Conservation (phyloP, 179 eudicot species). For the Sideroxylon spinosum region DNA sequence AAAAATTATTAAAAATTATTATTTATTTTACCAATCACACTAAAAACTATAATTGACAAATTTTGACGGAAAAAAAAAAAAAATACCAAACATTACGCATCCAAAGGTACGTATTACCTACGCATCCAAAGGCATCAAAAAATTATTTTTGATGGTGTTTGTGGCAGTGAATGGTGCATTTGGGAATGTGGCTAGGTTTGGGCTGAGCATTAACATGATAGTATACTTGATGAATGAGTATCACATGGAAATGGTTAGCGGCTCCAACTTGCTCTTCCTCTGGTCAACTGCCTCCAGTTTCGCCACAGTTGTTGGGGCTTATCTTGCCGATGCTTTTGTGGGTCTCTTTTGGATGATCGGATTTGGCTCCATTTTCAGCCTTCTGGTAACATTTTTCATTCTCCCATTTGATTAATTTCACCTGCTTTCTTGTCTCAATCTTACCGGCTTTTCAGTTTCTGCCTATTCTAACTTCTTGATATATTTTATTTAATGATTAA, state of each 20-base stretch:
- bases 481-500: neutral
- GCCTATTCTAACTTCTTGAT: neutral
- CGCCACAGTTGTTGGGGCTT: constrained; percentile 47
- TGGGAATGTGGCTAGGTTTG: constrained; percentile 56
- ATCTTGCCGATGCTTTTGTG: constrained; percentile 47
- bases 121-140: no score
- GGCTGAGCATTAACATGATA: constrained; percentile 56
- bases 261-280: constrained; percentile 38
- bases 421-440: neutral
- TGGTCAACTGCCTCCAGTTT: constrained; percentile 46
- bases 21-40: no score
- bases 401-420: no score
- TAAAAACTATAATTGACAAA: no score
- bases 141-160: no score
- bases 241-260: constrained; percentile 47
- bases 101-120: no score
- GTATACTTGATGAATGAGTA: constrained; percentile 49
- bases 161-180: constrained; percentile 52
- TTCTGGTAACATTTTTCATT: constrained; percentile 62
- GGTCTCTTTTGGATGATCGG: constrained; percentile 50
- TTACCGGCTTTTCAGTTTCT: no score
- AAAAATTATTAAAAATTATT: no score
- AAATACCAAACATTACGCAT: no score
- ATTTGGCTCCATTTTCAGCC: constrained; percentile 40
- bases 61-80: no score